Base-by-base conservation (phyloP, 257 asterid genomes). In the Jacaranda copaia region DNA sequence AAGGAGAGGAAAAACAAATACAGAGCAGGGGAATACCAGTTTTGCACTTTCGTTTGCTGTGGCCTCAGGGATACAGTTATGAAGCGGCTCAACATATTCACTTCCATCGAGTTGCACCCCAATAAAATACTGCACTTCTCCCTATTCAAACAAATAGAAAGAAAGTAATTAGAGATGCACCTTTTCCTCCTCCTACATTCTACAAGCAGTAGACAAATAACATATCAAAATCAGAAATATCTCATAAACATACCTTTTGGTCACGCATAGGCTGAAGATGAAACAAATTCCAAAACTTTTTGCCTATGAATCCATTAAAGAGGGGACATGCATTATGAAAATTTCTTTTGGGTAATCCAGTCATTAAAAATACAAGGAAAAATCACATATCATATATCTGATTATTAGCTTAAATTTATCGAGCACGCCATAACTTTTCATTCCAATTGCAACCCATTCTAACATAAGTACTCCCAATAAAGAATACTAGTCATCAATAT, bases 181-280 rank as follows among this genome's bases (percentile, higher is more conserved):
- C 65, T 45, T 16, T 73, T 75, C 56, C 19, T 52, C 53, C 32
- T 49, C 40, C 40, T 15, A 36, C 14, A 35, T 69, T 56, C 18
- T 15, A 60, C 25, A 45, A 69, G 73, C 52, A 38, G 40, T 11
- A 38, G 25, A 73, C 51, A 38, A 65, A 13, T 36, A 52, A 72
- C 32, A 25, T 25, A 25, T 25, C 32, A 25, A 25, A 25, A 25
- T 25, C 32, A 20, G 68, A 75, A 42, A 80, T 39, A 52, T 51
- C 12, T 40, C 66, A 0, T 35, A 56, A 68, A 18, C 16, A 13
- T 80, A 95, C 99, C 99, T 90, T 96, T 58, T 96, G 99, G 79
- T 96, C 99, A 86, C 99, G 98, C 99, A 96, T 96, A 79, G 99
- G 99, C 87, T 96, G 99, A 71, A 96, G 88, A 87, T 96, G 99